A percentile compares a stretch with the other conserved stretches of the same genome.
phyloP scores from a whole-genome alignment of 371 early-diverging fungal genomes.

The Catenaria anguillulae region DNA sequence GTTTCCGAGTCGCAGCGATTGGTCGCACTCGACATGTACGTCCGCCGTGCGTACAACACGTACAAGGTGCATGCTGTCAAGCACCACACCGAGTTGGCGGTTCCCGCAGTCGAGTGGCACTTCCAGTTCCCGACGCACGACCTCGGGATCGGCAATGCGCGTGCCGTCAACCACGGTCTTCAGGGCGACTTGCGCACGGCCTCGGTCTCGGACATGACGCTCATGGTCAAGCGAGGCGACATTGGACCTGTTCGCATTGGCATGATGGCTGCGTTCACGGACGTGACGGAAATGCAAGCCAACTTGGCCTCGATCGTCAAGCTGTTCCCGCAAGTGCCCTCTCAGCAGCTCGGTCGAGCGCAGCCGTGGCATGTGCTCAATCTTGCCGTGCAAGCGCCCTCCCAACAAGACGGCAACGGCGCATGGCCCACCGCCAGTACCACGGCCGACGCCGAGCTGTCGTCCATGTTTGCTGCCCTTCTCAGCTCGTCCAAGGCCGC shows the following conservation, averaged over 20 bases:
- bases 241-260: slow-evolving; percentile 48
- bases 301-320: slow-evolving; percentile 35
- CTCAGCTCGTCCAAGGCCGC: slow-evolving; percentile 33
- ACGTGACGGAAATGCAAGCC: slow-evolving; percentile 33
- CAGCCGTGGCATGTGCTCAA: slow-evolving; percentile 58
- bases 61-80: slow-evolving; percentile 42
- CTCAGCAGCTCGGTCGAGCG: slow-evolving; percentile 10
- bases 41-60: slow-evolving; percentile 89
- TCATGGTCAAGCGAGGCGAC: slow-evolving; percentile 45
- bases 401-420: background rate
- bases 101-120: slow-evolving; percentile 26
- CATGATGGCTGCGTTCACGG: slow-evolving; percentile 44
- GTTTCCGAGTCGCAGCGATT: slow-evolving; percentile 27
- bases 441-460: background rate
- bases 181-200: slow-evolving; percentile 54
- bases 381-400: slow-evolving; percentile 49
- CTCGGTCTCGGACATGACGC: slow-evolving; percentile 51
- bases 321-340: slow-evolving; percentile 25
- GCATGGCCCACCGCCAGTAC: slow-evolving; percentile 21
- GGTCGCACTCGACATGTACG: slow-evolving; percentile 88
- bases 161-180: slow-evolving; percentile 14
- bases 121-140: slow-evolving; percentile 15
- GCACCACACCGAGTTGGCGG: slow-evolving; percentile 1
- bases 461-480: slow-evolving; percentile 33
- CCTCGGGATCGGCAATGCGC: background rate